Conservation (phyloP, 75 land plant genomes). For the Sequoia sempervirens region DNA sequence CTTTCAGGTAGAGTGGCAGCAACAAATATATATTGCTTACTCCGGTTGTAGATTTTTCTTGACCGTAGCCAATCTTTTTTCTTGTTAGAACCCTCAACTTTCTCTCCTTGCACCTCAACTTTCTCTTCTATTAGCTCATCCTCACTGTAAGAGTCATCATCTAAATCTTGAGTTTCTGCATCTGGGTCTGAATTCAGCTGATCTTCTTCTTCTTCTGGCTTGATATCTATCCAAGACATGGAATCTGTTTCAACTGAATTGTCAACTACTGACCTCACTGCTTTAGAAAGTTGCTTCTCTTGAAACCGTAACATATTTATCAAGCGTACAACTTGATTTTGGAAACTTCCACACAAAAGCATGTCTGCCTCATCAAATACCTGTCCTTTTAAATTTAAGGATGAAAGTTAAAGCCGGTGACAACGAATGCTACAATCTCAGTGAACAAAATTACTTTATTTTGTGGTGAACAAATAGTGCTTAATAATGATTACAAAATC, state of each 20-base stretch:
- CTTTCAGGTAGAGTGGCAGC: slow-evolving; percentile 91
- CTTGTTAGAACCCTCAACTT: slow-evolving; percentile 10
- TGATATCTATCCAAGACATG: slow-evolving; percentile 17
- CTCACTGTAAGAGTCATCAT: slow-evolving; percentile 18
- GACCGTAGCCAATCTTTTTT: slow-evolving; percentile 57
- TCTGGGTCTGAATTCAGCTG: not conserved
- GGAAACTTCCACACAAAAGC: slow-evolving; percentile 91
- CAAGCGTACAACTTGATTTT: slow-evolving; percentile 72
- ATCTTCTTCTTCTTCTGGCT: slow-evolving; percentile 27
- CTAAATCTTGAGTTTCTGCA: slow-evolving; percentile 23
- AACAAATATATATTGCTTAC: slow-evolving; percentile 95
- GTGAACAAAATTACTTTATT: not conserved
- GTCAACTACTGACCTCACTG: slow-evolving; percentile 19
- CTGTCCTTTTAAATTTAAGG: slow-evolving; percentile 25
- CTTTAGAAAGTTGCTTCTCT: slow-evolving; percentile 63
- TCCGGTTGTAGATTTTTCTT: slow-evolving; percentile 69
- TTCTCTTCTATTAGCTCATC: slow-evolving; percentile 1
- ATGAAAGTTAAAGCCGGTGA: not conserved
- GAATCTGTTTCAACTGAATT: not conserved
- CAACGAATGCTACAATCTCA: not conserved
- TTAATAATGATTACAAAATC: not conserved
- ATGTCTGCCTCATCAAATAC: slow-evolving; percentile 98
- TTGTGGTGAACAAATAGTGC: not conserved
- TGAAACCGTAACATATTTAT: slow-evolving; percentile 85
- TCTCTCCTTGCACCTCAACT: slow-evolving; percentile 11